Evolutionary conservation across 768 basidiomycete genomes (phyloP), one percentile per base, ranked within the genome.

Genomic region (Chiua virens): DNA sequence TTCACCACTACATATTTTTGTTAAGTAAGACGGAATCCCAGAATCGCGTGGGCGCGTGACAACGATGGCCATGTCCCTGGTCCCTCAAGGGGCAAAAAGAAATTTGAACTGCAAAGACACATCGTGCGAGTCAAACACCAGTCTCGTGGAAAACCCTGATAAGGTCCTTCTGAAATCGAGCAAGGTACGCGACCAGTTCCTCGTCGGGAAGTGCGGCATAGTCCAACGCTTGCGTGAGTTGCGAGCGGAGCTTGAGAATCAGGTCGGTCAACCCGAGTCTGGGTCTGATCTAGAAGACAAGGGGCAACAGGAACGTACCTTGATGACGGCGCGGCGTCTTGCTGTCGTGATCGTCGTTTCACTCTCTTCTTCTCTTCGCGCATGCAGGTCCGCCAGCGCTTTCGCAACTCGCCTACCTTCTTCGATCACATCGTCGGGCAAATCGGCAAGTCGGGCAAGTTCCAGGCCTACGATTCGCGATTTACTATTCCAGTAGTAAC

Each of bases 371-470:
- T 86, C 75, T 38, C 79, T 69, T 52, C 73, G 76, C 4, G 75
- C 74, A 50, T 89, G 81, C 8, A 85, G 67, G 20, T 79, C 79
- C 4, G 77, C 70, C 10, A 97, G 78, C 9, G 68, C 72, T 14
- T 75, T 73, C 3, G 91, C 81, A 0, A 90, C 81, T 49, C 80
- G 73, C 52, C 71, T 78, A 6, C 80, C 85, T 65, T 88, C 84
- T 5, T 61, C 55, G 37, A 94, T 65, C 13, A 96, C 82, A 42
- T 88, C 80, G 0, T 66, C 55, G 0, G 96, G 96, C 1, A 99
- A 74, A 61, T 94, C 92, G 1, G 92, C 94, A 6, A 96, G 78
- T 42, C 82, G 81, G 13, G 95, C 94, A 23, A 98, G 79, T 58
- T 97, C 89, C 11, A 99, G 74, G 3, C 96, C 95, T 30, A 14